phyloP scores from a whole-genome alignment of 495 filamentous ascomycete species.

The Aspergillus taichungensis region DNA sequence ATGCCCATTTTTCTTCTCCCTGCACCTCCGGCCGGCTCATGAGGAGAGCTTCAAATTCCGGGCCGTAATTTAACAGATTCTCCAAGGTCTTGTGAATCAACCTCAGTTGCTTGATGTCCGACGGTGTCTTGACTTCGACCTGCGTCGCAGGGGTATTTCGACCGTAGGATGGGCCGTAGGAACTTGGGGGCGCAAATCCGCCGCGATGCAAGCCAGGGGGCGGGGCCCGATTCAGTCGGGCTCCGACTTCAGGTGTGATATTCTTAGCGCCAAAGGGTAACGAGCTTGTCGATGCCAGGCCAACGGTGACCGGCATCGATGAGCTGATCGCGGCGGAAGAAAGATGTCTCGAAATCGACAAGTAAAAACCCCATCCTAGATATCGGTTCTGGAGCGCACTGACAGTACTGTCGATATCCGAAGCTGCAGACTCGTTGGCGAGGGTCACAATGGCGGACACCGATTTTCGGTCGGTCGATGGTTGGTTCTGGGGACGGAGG shows the following conservation, averaged over 20 bases:
- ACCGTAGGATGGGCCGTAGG: conserved; percentile 43
- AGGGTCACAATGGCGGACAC: conserved; percentile 77
- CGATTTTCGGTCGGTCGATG: conserved; percentile 62
- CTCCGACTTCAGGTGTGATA: conserved; percentile 38
- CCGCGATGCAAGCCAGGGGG: conserved; percentile 55
- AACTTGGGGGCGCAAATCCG: conserved; percentile 73
- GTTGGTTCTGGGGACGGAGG: conserved; percentile 50
- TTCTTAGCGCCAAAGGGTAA: conserved; percentile 81
- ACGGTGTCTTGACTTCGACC: conserved; percentile 67
- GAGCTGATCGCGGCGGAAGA: conserved; percentile 68
- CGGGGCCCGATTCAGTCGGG: conserved; percentile 44
- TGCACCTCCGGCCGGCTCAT: conserved; percentile 80
- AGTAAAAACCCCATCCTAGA: conserved; percentile 77
- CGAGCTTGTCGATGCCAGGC: conserved; percentile 43
- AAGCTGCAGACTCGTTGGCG: conserved; percentile 72
- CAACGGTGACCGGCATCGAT: conserved; percentile 39
- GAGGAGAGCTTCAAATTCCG: conserved; percentile 85
- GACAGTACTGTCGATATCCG: conserved; percentile 76
- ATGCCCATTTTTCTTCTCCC: conserved; percentile 80
- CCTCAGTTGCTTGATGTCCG: conserved; percentile 68
- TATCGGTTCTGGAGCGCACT: conserved; percentile 76
- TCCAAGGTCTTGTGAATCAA: conserved; percentile 88
- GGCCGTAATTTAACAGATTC: conserved; percentile 63
- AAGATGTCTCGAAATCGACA: conserved; percentile 71
- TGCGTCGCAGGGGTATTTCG: conserved; percentile 43